phyloP scores from a whole-genome alignment of 495 filamentous ascomycete genomes.

The Hypoxylon lenormandii region DNA sequence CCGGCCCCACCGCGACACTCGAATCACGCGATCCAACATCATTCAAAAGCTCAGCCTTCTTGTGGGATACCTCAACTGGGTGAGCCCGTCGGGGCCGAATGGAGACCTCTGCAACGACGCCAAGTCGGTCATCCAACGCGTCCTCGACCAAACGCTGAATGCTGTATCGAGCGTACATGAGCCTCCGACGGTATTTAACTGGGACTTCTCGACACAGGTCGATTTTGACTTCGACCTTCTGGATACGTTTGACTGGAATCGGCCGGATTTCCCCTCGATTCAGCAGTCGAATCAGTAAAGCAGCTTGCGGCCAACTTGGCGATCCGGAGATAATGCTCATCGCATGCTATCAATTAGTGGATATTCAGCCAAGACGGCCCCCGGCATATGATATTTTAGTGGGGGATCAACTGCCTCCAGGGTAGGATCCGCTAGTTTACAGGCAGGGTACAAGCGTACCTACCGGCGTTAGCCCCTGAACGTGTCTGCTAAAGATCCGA shows the following conservation, averaged over 20 bases:
- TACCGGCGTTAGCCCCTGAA: no score
- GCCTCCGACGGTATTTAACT: conserved; percentile 33
- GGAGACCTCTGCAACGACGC: conserved; percentile 64
- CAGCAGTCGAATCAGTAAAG: conserved; percentile 43
- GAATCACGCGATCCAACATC: conserved; percentile 67
- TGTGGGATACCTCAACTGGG: conserved; percentile 68
- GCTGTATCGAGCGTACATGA: conserved; percentile 34
- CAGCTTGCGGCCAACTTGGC: no score
- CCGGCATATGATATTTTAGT: no score
- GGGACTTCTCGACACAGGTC: conserved; percentile 43
- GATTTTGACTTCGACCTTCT: conserved; percentile 53
- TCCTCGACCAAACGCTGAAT: conserved; percentile 62
- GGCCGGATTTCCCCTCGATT: conserved; percentile 41
- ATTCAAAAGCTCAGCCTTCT: conserved; percentile 75
- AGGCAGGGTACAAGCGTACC: no score
- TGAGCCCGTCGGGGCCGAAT: conserved; percentile 67
- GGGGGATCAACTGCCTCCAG: no score
- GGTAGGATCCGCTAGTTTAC: no score
- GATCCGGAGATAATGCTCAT: no score
- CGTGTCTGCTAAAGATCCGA: no score
- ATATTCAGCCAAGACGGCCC: no score
- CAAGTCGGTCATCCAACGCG: conserved; percentile 57
- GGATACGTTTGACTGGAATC: conserved; percentile 53
- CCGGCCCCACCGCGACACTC: conserved; percentile 55
- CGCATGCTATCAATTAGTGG: no score